Base-by-base conservation (phyloP, 2,329 filamentous ascomycete species). In the Gnomoniopsis smithogilvyi region DNA sequence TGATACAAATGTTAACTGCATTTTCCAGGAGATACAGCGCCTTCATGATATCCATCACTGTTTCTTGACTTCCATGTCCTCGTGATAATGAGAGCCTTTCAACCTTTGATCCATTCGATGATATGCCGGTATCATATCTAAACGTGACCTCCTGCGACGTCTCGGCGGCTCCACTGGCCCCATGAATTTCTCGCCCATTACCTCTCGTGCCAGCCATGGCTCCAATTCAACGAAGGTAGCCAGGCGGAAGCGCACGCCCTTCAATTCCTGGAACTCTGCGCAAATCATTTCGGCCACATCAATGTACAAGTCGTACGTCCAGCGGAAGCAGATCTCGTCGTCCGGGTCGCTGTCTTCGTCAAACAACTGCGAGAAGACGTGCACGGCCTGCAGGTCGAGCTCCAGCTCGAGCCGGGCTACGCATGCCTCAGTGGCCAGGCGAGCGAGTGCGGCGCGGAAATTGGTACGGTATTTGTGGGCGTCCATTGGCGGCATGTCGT, bases 101-200 rank as follows among this genome's bases (percentile, higher is more conserved):
- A 43, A n/a, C 45, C 46, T 33, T 34, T 38, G 21, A 50, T 41
- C 21, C 54, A 45, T 56, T 45, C 17, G 34, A 50, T 56, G 46
- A 50, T 49, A 56, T 24, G 17, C 19, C 14, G 54, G 54, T 11
- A 26, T 17, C 10, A 8, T 41, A 30, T 56, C 46, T 33, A 15
- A 11, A 12, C 43, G 19, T 12, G 15, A 10, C 19, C 34, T 56
- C 21, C 41, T 34, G 30, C 15, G 54, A 26, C 46, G 3, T 1
- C 33, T 50, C 11, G 53, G 24, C 26, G n/a, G 45, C 45, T 56
- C 45, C 3, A 56, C 43, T 10, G 54, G 41, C 34, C 54, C 54
- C n/a, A 41, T 4, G 19, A 50, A 45, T 33, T 34, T 56, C 21
- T 56, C 54, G 26, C 54, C 54, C 26, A 56, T 22, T n/a, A 56